These are phyloP conservation scores for Monilinia aucupariae DNA, from an alignment of 2,329 filamentous ascomycete species.

Conservation along the genomic window DNA sequence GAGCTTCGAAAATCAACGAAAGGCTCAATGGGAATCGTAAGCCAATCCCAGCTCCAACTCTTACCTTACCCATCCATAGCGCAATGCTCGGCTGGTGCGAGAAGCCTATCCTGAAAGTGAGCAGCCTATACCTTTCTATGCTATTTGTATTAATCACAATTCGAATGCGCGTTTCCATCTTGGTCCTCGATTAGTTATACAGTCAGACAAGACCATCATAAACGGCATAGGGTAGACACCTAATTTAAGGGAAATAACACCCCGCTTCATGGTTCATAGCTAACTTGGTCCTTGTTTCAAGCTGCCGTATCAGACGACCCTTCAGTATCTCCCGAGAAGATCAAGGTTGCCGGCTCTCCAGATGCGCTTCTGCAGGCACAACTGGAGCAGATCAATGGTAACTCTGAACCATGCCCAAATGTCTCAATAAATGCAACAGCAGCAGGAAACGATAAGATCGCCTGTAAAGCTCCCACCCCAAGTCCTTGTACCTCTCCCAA, in stretches of 20 bases:
- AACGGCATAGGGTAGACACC: neutral
- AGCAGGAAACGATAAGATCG: conserved; percentile 35
- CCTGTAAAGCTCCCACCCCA: conserved; percentile 4
- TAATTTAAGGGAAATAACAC: no score
- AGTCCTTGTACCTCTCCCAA: neutral
- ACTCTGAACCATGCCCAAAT: neutral
- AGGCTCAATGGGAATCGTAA: neutral
- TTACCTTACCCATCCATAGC: neutral
- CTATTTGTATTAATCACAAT: neutral
- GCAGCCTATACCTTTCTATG: neutral
- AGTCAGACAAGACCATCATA: neutral
- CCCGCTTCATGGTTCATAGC: neutral
- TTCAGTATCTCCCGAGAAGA: neutral
- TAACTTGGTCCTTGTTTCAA: neutral
- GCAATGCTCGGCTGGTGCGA: neutral
- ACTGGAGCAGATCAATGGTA: conserved; percentile 15
- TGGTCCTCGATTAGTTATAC: neutral
- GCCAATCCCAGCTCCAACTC: neutral
- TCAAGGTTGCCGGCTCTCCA: conserved; percentile 30
- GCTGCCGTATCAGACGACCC: neutral
- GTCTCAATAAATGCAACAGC: conserved; percentile 28
- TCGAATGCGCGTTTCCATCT: neutral
- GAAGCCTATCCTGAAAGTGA: neutral
- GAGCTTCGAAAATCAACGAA: no score
- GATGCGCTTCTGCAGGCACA: conserved; percentile 26